Percentiles rank a stretch among this genome's conserved stretches.
These are phyloP conservation scores for Pichia paraexigua DNA, from an alignment of 805 yeast species.

Conservation along the genomic window DNA sequence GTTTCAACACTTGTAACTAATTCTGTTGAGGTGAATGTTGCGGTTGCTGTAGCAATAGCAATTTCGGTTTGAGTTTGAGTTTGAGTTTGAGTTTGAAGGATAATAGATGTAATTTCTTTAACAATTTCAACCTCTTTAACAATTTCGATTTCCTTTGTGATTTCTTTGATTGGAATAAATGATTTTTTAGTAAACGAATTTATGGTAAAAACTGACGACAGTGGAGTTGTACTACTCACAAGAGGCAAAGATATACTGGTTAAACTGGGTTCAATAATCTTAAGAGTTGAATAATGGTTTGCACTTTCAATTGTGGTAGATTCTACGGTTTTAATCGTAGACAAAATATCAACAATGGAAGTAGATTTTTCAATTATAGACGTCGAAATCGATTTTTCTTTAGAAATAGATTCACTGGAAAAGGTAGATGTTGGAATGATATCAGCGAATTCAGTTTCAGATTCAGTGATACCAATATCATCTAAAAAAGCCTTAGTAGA, in stretches of 20 bases:
- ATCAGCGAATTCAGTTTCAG: background rate
- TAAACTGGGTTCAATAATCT: background rate
- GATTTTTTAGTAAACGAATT: background rate
- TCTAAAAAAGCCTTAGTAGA: background rate
- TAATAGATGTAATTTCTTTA: constrained; percentile 9
- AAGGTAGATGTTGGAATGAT: too few relatives aligned
- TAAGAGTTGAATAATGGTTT: background rate
- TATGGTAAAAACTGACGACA: background rate
- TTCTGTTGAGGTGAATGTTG: constrained; percentile 7
- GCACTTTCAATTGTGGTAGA: background rate
- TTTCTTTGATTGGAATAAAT: background rate
- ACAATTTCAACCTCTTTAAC: background rate
- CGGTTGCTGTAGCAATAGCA: constrained; percentile 7
- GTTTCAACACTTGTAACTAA: constrained; percentile 8
- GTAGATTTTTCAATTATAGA: background rate
- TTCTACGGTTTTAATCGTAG: background rate
- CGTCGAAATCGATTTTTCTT: too few relatives aligned
- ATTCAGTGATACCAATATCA: background rate
- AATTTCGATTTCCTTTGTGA: constrained; percentile 7
- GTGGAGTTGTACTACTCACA: background rate
- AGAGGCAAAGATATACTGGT: background rate
- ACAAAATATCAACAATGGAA: background rate
- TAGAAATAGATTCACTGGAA: too few relatives aligned
- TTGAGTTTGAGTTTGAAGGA: constrained; percentile 2
- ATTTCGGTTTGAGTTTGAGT: constrained; percentile 10